phyloP scores from a whole-genome alignment of 441 rosid species.

The Gossypium schwendimanii region DNA sequence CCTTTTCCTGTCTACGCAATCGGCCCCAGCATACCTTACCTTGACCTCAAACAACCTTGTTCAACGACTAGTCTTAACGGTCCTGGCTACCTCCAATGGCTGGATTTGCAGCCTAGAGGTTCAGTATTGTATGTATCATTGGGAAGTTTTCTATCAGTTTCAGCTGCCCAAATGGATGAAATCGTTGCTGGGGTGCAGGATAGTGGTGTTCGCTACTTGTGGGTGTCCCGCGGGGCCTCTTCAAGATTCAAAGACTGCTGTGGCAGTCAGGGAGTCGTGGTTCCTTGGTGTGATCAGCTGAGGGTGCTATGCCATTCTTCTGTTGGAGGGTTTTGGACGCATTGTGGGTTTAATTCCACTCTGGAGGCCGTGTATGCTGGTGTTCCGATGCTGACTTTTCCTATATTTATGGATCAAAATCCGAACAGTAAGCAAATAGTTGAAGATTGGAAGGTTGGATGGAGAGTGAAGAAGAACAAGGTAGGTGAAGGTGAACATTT shows the following conservation, averaged over 20 bases:
- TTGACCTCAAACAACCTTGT: slow-evolving; percentile 10
- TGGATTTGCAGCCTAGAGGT: slow-evolving; percentile 21
- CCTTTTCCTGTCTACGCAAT: slow-evolving; percentile 24
- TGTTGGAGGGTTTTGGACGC: slow-evolving; percentile 34
- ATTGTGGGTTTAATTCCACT: slow-evolving; percentile 35
- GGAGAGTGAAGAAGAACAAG: slow-evolving; percentile 11
- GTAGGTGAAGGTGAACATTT: slow-evolving; percentile 19
- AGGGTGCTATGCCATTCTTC: slow-evolving; percentile 31
- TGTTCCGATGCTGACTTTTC: slow-evolving; percentile 24
- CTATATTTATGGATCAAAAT: slow-evolving; percentile 19
- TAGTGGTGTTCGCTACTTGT: slow-evolving; percentile 23
- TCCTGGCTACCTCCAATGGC: slow-evolving; percentile 19
- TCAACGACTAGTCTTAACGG: neutral
- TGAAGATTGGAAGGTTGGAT: slow-evolving; percentile 26
- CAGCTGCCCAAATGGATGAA: slow-evolving; percentile 26
- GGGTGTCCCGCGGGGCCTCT: slow-evolving; percentile 24
- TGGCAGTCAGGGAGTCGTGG: slow-evolving; percentile 14
- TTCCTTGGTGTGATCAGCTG: slow-evolving; percentile 32
- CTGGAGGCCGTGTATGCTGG: slow-evolving; percentile 28
- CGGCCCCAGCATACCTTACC: slow-evolving; percentile 46
- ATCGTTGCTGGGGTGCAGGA: slow-evolving; percentile 16
- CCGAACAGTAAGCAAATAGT: slow-evolving; percentile 21
- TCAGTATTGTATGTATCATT: slow-evolving; percentile 32
- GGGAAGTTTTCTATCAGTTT: slow-evolving; percentile 25
- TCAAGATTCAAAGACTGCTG: slow-evolving; percentile 1